Evolutionary conservation across 2,329 filamentous ascomycete species (phyloP), one percentile per base, ranked within the genome.

Genomic region (Neonectria coccinea): DNA sequence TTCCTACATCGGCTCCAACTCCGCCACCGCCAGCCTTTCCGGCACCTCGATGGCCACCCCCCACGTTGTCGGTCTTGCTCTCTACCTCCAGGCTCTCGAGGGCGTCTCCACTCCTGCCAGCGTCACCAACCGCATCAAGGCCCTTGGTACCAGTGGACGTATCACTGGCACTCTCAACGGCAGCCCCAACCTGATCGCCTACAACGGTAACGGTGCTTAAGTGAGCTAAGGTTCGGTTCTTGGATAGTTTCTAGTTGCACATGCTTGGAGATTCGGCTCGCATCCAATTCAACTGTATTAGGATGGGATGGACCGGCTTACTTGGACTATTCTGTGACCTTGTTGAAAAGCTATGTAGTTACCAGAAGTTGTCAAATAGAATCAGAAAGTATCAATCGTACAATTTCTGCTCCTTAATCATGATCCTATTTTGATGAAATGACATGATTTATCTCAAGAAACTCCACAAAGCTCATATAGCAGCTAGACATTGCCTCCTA

Each of bases 71-170:
- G 81, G 81, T 22, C 74, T 83, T 22, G 79, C 67, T 33, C 76
- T 80, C 14, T 83, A 83, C 67, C 75, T 83, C 29, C 73, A 88
- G 65, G 79, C 79, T 18, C 82, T 86, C 16, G 77, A 88, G 66
- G 59, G 59, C 27, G 67, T 73, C 48, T 68, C 65, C 44, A 80
- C 79, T 22, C 85, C 86, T 4, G 77, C 80, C 55, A 79, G 79
- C 27, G 79, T 87, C 22, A 77, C 77, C 57, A 62, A 73, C 63
- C 78, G 81, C 42, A 80, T 86, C 62, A 76, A 79, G 71, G 71
- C 79, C 39, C 78, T 86, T 45, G 76, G 78, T 10, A 80, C 78
- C 51, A 78, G 79, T 69, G 78, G 78, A 58, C 75, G 75, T 22
- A 61, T 84, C 66, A 77, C 79, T 42, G 77, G 77, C 47, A 71